phyloP scores from a whole-genome alignment of 768 basidiomycete genomes.

The Hirschioporus abietinus region DNA sequence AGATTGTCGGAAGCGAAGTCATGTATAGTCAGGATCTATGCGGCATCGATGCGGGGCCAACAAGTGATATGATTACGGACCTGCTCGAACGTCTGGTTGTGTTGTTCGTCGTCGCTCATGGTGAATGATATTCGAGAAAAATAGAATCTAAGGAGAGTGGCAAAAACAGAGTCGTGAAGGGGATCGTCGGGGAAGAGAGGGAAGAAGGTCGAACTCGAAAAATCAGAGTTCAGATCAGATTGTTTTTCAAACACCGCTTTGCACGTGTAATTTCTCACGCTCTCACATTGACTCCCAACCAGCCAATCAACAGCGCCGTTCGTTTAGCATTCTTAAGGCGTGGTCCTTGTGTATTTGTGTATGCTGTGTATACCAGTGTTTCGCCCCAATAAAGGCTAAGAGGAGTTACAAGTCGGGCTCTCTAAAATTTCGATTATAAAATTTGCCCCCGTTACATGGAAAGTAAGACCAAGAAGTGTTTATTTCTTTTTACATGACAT shows the following conservation, averaged over 20 bases:
- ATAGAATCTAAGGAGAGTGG: conserved; percentile 7
- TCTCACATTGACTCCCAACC: neutral
- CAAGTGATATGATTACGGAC: conserved; percentile 32
- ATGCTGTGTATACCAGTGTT: neutral
- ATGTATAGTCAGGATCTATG: conserved; percentile 6
- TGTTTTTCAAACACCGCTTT: conserved; percentile 5
- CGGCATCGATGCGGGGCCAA: conserved; percentile 12
- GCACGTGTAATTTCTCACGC: conserved; percentile 1
- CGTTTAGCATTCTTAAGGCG: neutral
- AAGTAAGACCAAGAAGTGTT: neutral
- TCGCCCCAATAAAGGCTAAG: neutral
- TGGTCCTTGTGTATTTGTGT: conserved; percentile 1
- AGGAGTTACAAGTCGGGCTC: neutral
- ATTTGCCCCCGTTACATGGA: no score
- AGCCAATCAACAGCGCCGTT: neutral
- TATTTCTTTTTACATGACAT: neutral
- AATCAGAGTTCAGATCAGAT: conserved; percentile 4
- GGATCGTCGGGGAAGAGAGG: neutral
- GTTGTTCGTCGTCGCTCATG: conserved; percentile 88
- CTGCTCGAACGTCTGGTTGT: conserved; percentile 85
- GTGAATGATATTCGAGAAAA: conserved; percentile 18
- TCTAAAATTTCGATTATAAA: no score
- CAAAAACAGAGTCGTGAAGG: neutral
- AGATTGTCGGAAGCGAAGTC: conserved; percentile 9
- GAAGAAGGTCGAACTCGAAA: neutral